Conservation (phyloP, 257 asterid genomes). For the Verbena officinalis region DNA sequence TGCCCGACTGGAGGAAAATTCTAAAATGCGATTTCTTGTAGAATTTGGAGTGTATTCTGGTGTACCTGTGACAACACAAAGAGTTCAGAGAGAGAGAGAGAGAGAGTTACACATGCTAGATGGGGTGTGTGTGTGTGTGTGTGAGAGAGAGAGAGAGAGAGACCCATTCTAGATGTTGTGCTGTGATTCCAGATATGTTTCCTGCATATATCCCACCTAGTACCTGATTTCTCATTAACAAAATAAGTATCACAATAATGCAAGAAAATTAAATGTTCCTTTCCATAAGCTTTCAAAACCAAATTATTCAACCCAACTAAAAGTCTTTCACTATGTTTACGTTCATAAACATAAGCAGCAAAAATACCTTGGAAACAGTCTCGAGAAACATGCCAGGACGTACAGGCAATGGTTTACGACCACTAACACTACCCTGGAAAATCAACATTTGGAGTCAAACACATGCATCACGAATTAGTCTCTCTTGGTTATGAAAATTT, state of each 20-base stretch:
- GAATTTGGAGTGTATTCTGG: conserved; percentile 92
- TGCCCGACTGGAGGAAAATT: conserved; percentile 20
- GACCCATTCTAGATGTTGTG: conserved; percentile 98
- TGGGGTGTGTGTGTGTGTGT: not conserved
- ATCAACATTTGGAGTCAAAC: conserved; percentile 41
- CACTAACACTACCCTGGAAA: conserved; percentile 81
- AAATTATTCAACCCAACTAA: conserved; percentile 4
- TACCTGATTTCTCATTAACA: conserved; percentile 61
- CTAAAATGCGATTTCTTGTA: conserved; percentile 91
- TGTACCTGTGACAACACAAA: conserved; percentile 69
- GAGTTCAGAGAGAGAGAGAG: conserved; percentile 12
- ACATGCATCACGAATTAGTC: conserved; percentile 27
- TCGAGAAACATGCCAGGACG: conserved; percentile 99
- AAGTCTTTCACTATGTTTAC: not conserved
- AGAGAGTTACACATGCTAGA: no score
- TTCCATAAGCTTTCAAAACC: not conserved
- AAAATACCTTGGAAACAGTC: conserved; percentile 88
- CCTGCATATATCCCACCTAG: conserved; percentile 88
- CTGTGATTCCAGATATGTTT: conserved; percentile 77
- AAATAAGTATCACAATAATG: conserved; percentile 27
- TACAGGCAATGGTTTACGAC: conserved; percentile 78
- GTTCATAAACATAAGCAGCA: not conserved
- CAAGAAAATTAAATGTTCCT: conserved; percentile 2
- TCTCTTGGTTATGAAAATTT: conserved; percentile 2
- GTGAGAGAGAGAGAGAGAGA: conserved; percentile 22